Base-by-base conservation (phyloP, 495 filamentous ascomycete species). In the Tuber umbilicatum region DNA sequence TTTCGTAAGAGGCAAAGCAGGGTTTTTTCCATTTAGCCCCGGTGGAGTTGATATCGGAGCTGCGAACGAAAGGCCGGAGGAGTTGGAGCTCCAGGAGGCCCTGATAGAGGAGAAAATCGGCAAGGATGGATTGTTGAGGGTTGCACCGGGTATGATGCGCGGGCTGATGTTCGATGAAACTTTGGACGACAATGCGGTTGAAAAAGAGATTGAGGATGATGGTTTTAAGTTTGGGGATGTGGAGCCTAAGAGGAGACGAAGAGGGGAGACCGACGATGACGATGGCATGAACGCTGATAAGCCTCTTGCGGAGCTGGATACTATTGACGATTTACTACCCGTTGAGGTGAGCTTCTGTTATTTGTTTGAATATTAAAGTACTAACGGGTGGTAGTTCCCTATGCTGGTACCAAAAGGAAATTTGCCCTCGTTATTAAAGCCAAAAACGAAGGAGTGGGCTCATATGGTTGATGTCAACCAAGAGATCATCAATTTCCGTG, bases 401-500 rank as follows among this genome's bases (percentile, higher is more conserved):
- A 91, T 97, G 47, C 82, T 99, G 27, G 93, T 96, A 81, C 93
- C 95, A n/a, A 92, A 89, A 80, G 88, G 89, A 38, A 87, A 87
- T 17, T 88, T 97, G n/a, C 71, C 76, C 45, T 67, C 77, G 47
- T 87, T 92, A 40, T 84, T 89, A 39, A 89, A 88, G 72, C 86
- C 90, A 76, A 91, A 89, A 78, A 90, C 91, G 76, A 91, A 86
- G 80, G 93, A 98, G 86, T 98, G 95, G 95, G 95, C 95, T 39
- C 95, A 99, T 83, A 94, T 98, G 88, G 94, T 99, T 2, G 94
- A 99, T 83, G 89, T 97, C 79, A 94, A 95, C 79, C 87, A 92
- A 70, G 91, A 94, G 64, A 94, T 99, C 70, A 85, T 90, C 47
- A 98, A 99, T 82, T 98, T 99, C 84, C 84, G 86, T 70, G 95